Evolutionary conservation across 2,329 filamentous ascomycete genomes (phyloP), one percentile per base, ranked within the genome.

Genomic region (Cucurbitaria berberidis): DNA sequence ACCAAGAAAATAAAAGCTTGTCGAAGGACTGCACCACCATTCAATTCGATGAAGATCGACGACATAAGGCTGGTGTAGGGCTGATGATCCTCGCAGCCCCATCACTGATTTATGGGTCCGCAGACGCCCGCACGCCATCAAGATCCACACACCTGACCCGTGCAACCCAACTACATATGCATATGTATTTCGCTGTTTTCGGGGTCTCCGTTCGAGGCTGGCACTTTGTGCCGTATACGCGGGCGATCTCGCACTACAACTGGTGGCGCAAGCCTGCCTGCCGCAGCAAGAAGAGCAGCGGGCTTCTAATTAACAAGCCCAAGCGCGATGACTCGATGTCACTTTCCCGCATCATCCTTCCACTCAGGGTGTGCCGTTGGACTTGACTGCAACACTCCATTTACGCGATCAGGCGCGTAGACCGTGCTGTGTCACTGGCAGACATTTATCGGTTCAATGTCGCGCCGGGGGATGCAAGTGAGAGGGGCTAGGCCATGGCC

Each of bases 11-110:
- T 22, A 39, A 32, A 38, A 44, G 53, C 48, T 48, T 39, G 24
- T 18, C 36, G 35, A 52, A 32, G 22, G 29, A 38, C 22, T 41
- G 41, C 52, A n/a, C 36, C 26, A 19, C 24, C 22, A 16, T 49
- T 38, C 42, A 34, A 35, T 52, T 22, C 19, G 49, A 50, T 47
- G 40, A 52, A 11, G 56, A 56, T 59, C 56, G 53, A 38, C 53
- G 27, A 38, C 32, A 15, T 4, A 32, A 35, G 42, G n/a, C n/a
- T n/a, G n/a, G n/a, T n/a, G n/a, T n/a, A n/a, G n/a, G n/a, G 21
- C 24, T n/a, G 27, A 39, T 45, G 53, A 56, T 56, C 51, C 24
- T 42, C 41, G 32, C 49, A 34, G 29, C 26, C 24, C 51, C 41
- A 42, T 26, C 29, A 32, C 21, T 38, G 35, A 36, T 40, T 39